These are phyloP conservation scores for Smallanthus sonchifolius DNA, from an alignment of 129 eudicot genomes.

Conservation along the genomic window DNA sequence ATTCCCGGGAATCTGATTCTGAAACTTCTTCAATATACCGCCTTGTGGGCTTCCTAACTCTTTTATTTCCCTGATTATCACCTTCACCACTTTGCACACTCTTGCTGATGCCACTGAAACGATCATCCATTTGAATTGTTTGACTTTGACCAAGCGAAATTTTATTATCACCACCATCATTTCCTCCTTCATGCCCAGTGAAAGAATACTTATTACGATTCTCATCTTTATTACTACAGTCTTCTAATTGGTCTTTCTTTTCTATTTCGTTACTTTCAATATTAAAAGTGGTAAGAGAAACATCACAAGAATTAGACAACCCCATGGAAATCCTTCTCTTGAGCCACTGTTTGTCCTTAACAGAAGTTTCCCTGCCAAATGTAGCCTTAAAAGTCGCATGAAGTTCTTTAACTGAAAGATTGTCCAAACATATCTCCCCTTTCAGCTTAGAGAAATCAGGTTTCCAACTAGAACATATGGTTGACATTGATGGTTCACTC, in stretches of 20 bases:
- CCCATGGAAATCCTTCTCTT: conserved; percentile 95
- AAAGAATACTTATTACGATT: conserved; percentile 25
- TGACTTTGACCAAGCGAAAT: conserved; percentile 19
- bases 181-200: conserved; percentile 25
- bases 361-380: conserved; percentile 94
- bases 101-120: conserved; percentile 26
- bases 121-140: conserved; percentile 35
- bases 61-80: conserved; percentile 51
- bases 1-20: conserved; percentile 60
- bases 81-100: conserved; percentile 44
- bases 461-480: conserved; percentile 33
- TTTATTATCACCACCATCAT: conserved; percentile 25
- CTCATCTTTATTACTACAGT: conserved; percentile 20
- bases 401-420: conserved; percentile 81
- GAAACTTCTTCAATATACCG: conserved; percentile 92
- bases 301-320: conserved; percentile 83
- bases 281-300: conserved; percentile 61
- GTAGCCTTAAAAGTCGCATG: conserved; percentile 93
- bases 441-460: conserved; percentile 84
- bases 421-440: conserved; percentile 75
- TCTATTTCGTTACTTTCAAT: conserved; percentile 53
- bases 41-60: conserved; percentile 91
- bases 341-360: conserved; percentile 97
- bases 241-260: conserved; percentile 48
- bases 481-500: conserved; percentile 41